A percentile compares a stretch with the other conserved stretches of the same genome.
phyloP scores from a whole-genome alignment of 306 rosid species.

The Pterocarpus macrocarpus region DNA sequence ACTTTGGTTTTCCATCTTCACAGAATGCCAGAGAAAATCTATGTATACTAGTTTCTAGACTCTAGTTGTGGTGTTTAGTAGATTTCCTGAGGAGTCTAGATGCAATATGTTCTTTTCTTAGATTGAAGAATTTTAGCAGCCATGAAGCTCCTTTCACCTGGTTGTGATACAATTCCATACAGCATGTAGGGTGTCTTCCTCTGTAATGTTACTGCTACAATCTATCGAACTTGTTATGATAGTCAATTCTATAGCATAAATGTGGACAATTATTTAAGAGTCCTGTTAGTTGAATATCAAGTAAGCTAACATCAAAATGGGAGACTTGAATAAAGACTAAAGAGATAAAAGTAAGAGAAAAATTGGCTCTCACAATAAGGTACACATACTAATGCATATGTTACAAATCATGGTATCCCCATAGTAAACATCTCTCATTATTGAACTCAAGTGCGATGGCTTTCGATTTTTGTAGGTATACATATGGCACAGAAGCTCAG shows the following conservation, averaged over 20 bases:
- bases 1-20: not conserved
- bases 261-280: constrained; percentile 4
- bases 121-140: constrained; percentile 30
- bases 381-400: not conserved
- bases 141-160: not conserved
- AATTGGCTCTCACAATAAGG: too few relatives aligned
- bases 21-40: constrained; percentile 8
- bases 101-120: not conserved
- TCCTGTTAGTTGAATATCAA: not conserved
- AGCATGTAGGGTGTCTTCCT: not conserved
- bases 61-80: constrained; percentile 23
- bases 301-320: too few relatives aligned
- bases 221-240: not conserved
- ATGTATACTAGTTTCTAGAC: constrained; percentile 8
- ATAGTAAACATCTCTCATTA: not conserved
- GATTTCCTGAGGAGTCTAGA: constrained; percentile 16
- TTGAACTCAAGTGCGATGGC: constrained; percentile 27
- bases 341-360: too few relatives aligned
- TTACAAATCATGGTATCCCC: not conserved
- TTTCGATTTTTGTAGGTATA: constrained; percentile 70
- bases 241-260: constrained; percentile 4
- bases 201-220: not conserved
- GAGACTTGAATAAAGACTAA: too few relatives aligned
- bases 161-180: constrained; percentile 16
- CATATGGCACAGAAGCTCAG: constrained; percentile 85